phyloP scores from a whole-genome alignment of 2,329 filamentous ascomycete species.

The Neurospora sp. region DNA sequence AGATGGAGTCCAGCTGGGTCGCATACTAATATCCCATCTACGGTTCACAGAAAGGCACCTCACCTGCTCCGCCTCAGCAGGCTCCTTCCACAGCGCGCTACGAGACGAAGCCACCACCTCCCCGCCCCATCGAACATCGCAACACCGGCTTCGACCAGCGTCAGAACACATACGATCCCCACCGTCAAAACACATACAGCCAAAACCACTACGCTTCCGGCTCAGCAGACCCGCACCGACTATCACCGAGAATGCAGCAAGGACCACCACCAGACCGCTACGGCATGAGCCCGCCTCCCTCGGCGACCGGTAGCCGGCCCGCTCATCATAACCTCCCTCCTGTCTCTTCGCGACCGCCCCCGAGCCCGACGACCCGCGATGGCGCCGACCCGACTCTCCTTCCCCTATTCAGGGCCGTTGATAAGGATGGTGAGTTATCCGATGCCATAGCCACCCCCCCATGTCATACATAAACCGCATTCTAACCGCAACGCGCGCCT shows the following conservation, averaged over 20 bases:
- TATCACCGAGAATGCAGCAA: constrained; percentile 16
- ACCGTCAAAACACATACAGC: background rate
- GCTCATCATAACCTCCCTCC: constrained; percentile 40
- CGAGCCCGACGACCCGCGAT: constrained; percentile 45
- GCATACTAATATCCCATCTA: background rate
- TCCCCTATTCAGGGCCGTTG: constrained; percentile 81
- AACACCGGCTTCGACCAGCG: constrained; percentile 15
- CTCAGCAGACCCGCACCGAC: constrained; percentile 4
- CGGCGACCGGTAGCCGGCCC: constrained; percentile 31
- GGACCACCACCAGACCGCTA: constrained; percentile 25
- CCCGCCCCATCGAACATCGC: constrained; percentile 27
- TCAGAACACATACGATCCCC: constrained; percentile 1
- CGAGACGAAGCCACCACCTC: constrained; percentile 38
- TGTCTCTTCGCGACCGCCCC: constrained; percentile 51
- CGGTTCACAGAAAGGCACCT: constrained; percentile 25
- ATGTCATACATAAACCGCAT: background rate
- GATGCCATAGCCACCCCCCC: background rate
- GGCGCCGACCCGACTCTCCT: constrained; percentile 63
- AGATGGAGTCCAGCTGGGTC: background rate
- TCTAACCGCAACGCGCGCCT: background rate
- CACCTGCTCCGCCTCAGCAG: constrained; percentile 14
- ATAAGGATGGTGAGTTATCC: constrained; percentile 58
- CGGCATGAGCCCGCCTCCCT: constrained; percentile 42
- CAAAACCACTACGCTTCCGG: constrained; percentile 10
- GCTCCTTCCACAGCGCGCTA: constrained; percentile 27